Evolutionary conservation across 768 basidiomycete species (phyloP).

Genomic region (Suillus luteus): DNA sequence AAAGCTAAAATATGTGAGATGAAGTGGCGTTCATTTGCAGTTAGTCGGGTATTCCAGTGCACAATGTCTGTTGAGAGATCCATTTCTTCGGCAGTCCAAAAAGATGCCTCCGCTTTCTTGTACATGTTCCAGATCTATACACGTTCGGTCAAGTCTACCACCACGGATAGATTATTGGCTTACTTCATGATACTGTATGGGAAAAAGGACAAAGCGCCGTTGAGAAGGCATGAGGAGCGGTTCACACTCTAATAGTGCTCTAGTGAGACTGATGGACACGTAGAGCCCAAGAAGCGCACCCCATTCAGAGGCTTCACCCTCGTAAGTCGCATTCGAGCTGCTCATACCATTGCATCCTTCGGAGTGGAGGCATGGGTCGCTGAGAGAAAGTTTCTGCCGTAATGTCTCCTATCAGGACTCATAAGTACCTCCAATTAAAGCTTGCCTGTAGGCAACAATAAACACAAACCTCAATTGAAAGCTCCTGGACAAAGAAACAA

Average conservation of each 20-base stretch:
- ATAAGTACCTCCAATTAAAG: background rate
- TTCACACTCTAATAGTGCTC: constrained; percentile 38
- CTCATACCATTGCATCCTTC: background rate
- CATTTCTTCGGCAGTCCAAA: constrained; percentile 94
- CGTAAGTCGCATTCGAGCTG: background rate
- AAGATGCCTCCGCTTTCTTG: constrained; percentile 92
- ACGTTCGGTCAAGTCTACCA: background rate
- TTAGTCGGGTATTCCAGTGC: constrained; percentile 86
- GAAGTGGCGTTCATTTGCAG: constrained; percentile 82
- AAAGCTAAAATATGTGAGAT: constrained; percentile 93
- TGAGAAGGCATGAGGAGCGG: constrained; percentile 74
- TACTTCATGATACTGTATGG: constrained; percentile 89
- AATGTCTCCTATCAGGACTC: background rate
- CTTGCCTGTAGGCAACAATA: background rate
- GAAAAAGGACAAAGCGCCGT: constrained; percentile 85
- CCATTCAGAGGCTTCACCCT: background rate
- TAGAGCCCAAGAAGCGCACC: background rate
- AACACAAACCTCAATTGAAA: background rate
- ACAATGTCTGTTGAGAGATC: constrained; percentile 82
- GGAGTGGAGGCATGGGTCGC: background rate
- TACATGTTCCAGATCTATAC: constrained; percentile 91
- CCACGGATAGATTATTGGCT: constrained; percentile 21
- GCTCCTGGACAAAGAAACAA: background rate
- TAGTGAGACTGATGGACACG: background rate
- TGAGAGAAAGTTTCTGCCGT: background rate